Percentiles rank a stretch among this genome's conserved stretches.
Evolutionary conservation across 1,284 basidiomycete genomes (phyloP).

Genomic region (Pseudozyma sp.): DNA sequence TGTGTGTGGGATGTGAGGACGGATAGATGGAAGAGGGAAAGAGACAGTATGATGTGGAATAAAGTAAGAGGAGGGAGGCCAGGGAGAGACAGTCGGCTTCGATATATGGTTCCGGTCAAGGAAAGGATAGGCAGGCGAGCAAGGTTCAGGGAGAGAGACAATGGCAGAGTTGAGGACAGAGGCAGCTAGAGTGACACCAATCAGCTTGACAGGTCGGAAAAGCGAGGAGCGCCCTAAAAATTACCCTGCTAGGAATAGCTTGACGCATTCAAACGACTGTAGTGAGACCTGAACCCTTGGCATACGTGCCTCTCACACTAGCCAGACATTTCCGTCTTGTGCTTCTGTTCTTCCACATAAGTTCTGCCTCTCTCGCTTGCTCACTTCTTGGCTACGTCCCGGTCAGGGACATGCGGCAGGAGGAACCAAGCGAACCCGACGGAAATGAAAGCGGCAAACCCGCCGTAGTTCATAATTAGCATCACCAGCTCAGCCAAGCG

Average conservation of each 20-base stretch:
- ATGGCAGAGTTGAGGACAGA: not conserved
- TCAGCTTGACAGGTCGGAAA: not conserved
- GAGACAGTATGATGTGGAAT: not conserved
- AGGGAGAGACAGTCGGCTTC: too few species aligned
- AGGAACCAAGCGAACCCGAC: too few species aligned
- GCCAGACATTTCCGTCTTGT: too few species aligned
- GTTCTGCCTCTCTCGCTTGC: too few species aligned
- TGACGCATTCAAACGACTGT: constrained; percentile 4
- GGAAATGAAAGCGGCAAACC: too few species aligned
- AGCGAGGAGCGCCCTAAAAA: constrained; percentile 29
- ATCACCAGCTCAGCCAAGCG: too few species aligned
- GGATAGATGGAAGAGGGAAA: not conserved
- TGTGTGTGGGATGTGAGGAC: not conserved
- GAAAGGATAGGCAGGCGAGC: too few species aligned
- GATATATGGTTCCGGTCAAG: too few species aligned
- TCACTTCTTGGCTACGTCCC: too few species aligned
- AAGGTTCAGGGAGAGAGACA: not conserved
- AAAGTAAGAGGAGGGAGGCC: not conserved
- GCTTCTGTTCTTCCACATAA: too few species aligned
- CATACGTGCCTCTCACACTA: not conserved
- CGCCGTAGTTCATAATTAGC: too few species aligned
- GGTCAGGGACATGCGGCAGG: too few species aligned
- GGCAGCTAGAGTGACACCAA: not conserved
- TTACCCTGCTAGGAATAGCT: constrained; percentile 13
- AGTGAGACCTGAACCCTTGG: constrained; percentile 10